Evolutionary conservation across 352 stramenopile species (phyloP), one percentile per base, ranked within the genome.

Genomic region (Pythium periplocum): DNA sequence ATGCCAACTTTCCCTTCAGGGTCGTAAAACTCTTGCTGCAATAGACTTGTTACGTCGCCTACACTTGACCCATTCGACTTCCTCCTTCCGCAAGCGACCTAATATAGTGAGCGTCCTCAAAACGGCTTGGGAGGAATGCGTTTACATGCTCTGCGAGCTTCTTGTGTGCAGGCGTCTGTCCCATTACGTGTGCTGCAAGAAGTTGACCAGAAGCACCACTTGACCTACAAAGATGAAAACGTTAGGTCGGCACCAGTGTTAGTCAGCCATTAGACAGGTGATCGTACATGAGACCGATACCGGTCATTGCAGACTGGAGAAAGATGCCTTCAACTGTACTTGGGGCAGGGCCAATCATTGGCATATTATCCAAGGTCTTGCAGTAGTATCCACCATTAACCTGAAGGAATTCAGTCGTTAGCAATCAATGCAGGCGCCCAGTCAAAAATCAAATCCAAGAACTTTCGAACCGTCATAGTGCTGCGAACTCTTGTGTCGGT

Each of bases 371-470:
- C 45, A 83, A 53, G 5, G 75, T 89, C 59, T 91, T 91, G 70
- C 78, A 91, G 48, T 88, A 91, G 62, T 91, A 89, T 2, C 78
- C 78, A 11, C 81, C 78, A 11, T 82, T 86, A 4, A 91, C 75
- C 61, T 86, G 36, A 51, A 32, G 17, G 9, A 43, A 17, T 26
- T 26, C 17, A 26, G 17, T 26, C 17, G 17, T 26, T 26, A 26
- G 17, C 17, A 26, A 26, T 26, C 17, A 26, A 26, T 26, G 17
- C 17, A 26, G 17, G 17, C 17, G 17, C 17, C 7, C 26, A 30
- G 6, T 44, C 4, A 40, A 45, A 49, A 26, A 47, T 47, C n/a
- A 49, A 5, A 36, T 4, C 9, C n/a, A 12, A 45, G 10, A 46
- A 37, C 35, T 35, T 58, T 11, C 41, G n/a, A 6, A 90, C 76